These are phyloP conservation scores for Phialocephala sp. DNA, from an alignment of 2,329 filamentous ascomycete species.

Conservation along the genomic window DNA sequence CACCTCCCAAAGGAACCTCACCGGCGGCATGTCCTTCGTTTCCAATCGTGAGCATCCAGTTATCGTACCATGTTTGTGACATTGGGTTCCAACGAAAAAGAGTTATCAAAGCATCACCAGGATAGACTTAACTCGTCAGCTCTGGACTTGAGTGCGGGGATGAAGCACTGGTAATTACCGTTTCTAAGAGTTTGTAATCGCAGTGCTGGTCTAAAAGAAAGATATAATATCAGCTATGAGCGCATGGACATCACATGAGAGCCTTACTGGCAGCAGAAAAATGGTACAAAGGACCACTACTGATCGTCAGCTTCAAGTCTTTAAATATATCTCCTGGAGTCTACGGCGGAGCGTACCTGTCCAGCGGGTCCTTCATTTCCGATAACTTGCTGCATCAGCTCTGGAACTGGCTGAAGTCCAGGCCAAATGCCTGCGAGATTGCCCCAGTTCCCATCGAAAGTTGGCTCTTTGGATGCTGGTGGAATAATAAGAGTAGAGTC, in stretches of 20 bases:
- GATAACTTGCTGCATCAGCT: not conserved
- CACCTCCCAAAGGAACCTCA: not conserved
- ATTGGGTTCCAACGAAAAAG: constrained; percentile 14
- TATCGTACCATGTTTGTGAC: constrained; percentile 14
- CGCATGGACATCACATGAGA: not conserved
- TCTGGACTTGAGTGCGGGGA: not conserved
- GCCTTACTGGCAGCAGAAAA: constrained; percentile 4
- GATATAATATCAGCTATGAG: not conserved
- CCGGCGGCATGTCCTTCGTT: not conserved
- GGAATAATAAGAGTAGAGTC: constrained; percentile 8
- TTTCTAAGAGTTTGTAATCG: not conserved
- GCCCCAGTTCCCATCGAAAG: not conserved
- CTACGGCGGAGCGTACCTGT: not conserved
- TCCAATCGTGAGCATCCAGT: constrained; percentile 11
- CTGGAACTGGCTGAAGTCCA: not conserved
- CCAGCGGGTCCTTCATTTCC: not conserved
- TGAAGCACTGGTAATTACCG: not conserved
- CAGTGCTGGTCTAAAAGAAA: not conserved
- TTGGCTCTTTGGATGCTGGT: not conserved
- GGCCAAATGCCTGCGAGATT: not conserved
- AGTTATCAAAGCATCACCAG: constrained; percentile 11
- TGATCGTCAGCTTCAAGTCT: not conserved
- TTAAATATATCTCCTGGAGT: not conserved
- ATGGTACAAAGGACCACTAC: not conserved
- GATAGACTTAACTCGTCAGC: not conserved